Conservation (phyloP, 176 grass and related monocot species). For the Otatea glauca region DNA sequence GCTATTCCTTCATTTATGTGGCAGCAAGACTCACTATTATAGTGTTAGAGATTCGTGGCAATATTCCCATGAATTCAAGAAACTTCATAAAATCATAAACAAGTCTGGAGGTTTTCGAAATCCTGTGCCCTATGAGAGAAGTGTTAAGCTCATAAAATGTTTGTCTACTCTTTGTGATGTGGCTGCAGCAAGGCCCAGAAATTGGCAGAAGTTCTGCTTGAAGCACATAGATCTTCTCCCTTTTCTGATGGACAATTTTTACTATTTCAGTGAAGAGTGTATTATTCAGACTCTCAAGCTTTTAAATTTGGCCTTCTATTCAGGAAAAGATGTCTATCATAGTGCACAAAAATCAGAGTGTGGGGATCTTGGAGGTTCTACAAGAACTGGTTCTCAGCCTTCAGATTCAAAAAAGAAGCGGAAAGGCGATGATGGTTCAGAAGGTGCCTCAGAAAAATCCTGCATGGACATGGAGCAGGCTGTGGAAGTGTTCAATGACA, state of each 20-base stretch:
- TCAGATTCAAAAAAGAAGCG: constrained; percentile 85
- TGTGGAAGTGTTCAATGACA: constrained; percentile 72
- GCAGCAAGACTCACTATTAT: constrained; percentile 95
- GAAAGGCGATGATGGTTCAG: constrained; percentile 72
- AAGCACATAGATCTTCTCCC: constrained; percentile 83
- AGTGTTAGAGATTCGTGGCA: constrained; percentile 93
- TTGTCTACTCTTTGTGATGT: constrained; percentile 82
- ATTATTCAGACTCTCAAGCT: constrained; percentile 93
- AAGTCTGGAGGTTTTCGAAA: constrained; percentile 91
- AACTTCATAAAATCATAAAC: constrained; percentile 78
- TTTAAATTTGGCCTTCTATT: constrained; percentile 92
- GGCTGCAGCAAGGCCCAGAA: constrained; percentile 85
- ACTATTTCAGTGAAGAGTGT: constrained; percentile 95
- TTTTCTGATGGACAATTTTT: constrained; percentile 82
- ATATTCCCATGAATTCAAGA: constrained; percentile 86
- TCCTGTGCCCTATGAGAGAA: constrained; percentile 94
- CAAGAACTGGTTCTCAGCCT: constrained; percentile 59
- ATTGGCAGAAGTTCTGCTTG: constrained; percentile 99
- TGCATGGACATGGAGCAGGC: constrained; percentile 92
- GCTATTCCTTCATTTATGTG: constrained; percentile 97
- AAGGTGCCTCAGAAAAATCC: constrained; percentile 77
- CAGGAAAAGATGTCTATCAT: constrained; percentile 78
- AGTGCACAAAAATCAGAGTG: constrained; percentile 58
- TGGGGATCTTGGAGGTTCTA: constrained; percentile 53
- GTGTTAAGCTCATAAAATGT: constrained; percentile 96